These are phyloP conservation scores for Sordaria brevicollis DNA, from an alignment of 495 filamentous ascomycete species.

Conservation along the genomic window DNA sequence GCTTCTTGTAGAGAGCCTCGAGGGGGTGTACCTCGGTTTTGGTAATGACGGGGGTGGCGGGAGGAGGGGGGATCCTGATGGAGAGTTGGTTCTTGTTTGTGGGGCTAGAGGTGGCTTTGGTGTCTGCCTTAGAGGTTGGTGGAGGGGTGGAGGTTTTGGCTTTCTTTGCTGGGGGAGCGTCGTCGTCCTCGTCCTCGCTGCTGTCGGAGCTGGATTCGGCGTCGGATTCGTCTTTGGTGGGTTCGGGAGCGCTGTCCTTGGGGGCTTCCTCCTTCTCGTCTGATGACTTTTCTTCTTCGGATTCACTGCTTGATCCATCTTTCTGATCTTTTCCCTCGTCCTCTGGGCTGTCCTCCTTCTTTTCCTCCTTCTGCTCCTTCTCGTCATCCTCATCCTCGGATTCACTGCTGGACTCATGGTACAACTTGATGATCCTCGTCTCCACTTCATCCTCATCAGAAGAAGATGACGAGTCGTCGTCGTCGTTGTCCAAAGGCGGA, in stretches of 20 bases:
- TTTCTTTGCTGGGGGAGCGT: background rate
- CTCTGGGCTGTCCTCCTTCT: background rate
- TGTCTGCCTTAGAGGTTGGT: slow-evolving; percentile 9
- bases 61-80: slow-evolving; percentile 39
- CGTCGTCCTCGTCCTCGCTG: background rate
- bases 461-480: background rate
- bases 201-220: background rate
- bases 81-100: slow-evolving; percentile 32
- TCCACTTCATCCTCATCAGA: slow-evolving; percentile 7
- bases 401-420: background rate
- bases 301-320: slow-evolving; percentile 2
- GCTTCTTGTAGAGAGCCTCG: slow-evolving; percentile 80
- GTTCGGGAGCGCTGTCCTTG: slow-evolving; percentile 17
- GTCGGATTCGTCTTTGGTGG: slow-evolving; percentile 11
- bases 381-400: background rate
- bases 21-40: slow-evolving; percentile 68
- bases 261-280: slow-evolving; percentile 11
- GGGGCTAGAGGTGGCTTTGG: slow-evolving; percentile 30
- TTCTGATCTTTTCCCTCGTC: too few species aligned
- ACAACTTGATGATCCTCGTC: slow-evolving; percentile 2
- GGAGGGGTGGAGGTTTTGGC: slow-evolving; percentile 6
- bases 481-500: background rate
- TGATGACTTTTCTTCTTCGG: slow-evolving; percentile 5
- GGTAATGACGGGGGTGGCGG: slow-evolving; percentile 24
- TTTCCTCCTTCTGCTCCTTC: background rate